phyloP scores from a whole-genome alignment of 1,284 basidiomycete genomes.

The Flammula alnicola region DNA sequence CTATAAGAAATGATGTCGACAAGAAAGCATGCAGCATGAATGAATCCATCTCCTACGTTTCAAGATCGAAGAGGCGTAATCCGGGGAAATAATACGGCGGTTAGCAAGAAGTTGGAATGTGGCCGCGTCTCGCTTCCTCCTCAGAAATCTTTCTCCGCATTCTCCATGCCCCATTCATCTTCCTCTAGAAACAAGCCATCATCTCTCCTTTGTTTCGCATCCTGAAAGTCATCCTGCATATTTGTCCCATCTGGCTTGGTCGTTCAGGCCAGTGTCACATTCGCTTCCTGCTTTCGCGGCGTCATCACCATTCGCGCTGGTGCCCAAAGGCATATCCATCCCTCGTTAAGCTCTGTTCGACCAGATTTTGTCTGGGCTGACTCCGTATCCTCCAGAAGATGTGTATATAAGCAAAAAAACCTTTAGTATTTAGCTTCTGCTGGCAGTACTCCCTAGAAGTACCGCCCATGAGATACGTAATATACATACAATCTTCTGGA shows the following conservation, averaged over 20 bases:
- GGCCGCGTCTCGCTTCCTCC: too few relatives aligned
- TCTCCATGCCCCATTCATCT: constrained; percentile 21
- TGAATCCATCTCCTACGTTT: too few relatives aligned
- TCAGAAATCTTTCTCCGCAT: constrained; percentile 22
- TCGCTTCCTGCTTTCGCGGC: too few relatives aligned
- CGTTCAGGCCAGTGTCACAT: constrained; percentile 19
- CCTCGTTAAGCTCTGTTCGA: constrained; percentile 17
- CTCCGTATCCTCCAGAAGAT: constrained; percentile 17
- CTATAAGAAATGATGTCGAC: too few relatives aligned
- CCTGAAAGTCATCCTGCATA: constrained; percentile 16
- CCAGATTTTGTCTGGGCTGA: constrained; percentile 15
- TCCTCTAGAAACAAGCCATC: constrained; percentile 5
- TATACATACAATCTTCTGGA: constrained; percentile 11
- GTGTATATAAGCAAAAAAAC: constrained; percentile 10
- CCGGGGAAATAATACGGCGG: too few relatives aligned
- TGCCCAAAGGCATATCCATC: constrained; percentile 10
- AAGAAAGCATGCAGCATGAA: too few relatives aligned
- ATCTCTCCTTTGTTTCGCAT: constrained; percentile 20
- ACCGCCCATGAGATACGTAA: too few relatives aligned
- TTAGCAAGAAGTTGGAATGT: too few relatives aligned
- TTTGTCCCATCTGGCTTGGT: constrained; percentile 18
- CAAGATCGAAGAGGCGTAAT: too few relatives aligned
- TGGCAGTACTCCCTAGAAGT: too few relatives aligned
- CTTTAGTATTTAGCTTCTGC: background rate
- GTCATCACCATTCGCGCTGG: background rate